Conservation (phyloP, 352 stramenopile species). For the Phytopythium chamaehyphon region DNA sequence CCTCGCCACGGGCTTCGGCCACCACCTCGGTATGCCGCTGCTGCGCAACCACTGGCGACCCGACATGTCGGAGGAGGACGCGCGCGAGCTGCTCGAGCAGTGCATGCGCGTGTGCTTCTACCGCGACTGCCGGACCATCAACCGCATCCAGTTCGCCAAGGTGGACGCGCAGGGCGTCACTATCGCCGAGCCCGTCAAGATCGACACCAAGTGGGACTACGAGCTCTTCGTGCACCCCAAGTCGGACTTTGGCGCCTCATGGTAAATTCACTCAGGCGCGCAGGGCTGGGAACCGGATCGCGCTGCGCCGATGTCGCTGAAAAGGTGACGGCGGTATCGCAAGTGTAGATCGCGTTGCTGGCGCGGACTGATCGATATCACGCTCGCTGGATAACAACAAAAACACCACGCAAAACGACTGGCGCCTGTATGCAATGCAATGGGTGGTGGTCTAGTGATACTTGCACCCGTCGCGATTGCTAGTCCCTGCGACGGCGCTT, state of each 20-base stretch:
- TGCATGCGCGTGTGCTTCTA: conserved; percentile 98
- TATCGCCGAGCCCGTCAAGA: conserved; percentile 93
- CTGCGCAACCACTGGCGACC: conserved; percentile 93
- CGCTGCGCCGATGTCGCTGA: too few species aligned
- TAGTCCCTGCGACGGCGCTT: conserved; percentile 48
- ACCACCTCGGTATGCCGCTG: conserved; percentile 96
- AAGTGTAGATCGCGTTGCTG: not conserved
- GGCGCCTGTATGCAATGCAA: not conserved
- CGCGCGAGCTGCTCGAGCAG: conserved; percentile 93
- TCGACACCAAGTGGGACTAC: conserved; percentile 95
- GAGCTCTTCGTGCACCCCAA: conserved; percentile 85
- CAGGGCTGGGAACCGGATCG: too few species aligned
- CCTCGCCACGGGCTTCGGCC: conserved; percentile 96
- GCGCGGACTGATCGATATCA: too few species aligned
- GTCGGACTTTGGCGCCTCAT: conserved; percentile 86
- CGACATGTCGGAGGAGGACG: conserved; percentile 94
- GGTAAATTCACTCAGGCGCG: conserved; percentile 38
- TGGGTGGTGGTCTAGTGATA: not conserved
- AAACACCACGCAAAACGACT: too few species aligned
- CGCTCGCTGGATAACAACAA: too few species aligned
- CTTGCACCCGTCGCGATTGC: not conserved
- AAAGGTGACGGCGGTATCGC: too few species aligned
- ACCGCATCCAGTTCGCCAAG: conserved; percentile 97
- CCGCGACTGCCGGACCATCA: conserved; percentile 97
- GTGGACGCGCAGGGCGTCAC: conserved; percentile 83